These are phyloP conservation scores for Patellifolia procumbens DNA, from an alignment of 179 eudicot species.

Conservation along the genomic window DNA sequence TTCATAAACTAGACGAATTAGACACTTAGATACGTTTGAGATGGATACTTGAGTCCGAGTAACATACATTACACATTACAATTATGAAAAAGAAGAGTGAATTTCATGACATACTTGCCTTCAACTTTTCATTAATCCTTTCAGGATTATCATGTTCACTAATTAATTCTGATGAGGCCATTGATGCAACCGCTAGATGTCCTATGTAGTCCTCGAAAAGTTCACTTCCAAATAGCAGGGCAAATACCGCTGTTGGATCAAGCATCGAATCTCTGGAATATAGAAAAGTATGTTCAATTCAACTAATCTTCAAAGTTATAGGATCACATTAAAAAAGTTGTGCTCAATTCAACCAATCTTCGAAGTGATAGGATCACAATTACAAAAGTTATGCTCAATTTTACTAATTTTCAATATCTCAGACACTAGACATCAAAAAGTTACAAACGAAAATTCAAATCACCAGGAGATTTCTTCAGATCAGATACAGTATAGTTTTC, in stretches of 20 bases:
- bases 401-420: neutral
- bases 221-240: slow-evolving; percentile 90
- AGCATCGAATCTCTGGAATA: slow-evolving; percentile 77
- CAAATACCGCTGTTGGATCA: slow-evolving; percentile 90
- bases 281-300: neutral
- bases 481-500: neutral
- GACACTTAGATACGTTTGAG: too few relatives aligned
- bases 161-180: slow-evolving; percentile 82
- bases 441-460: neutral
- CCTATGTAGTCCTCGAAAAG: slow-evolving; percentile 91
- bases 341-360: neutral
- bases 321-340: slow-evolving; percentile 1
- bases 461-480: neutral
- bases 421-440: too few relatives aligned
- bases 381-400: neutral
- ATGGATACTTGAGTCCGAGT: too few relatives aligned
- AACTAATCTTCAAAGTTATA: neutral
- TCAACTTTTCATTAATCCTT: slow-evolving; percentile 67
- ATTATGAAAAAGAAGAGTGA: neutral
- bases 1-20: too few relatives aligned
- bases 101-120: slow-evolving; percentile 51
- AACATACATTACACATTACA: neutral
- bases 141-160: slow-evolving; percentile 69
- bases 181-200: slow-evolving; percentile 86
- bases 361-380: neutral